A percentile compares a stretch with the other conserved stretches of the same genome.
Evolutionary conservation across 768 basidiomycete genomes (phyloP).

Genomic region (Kwoniella newhampshirensis): DNA sequence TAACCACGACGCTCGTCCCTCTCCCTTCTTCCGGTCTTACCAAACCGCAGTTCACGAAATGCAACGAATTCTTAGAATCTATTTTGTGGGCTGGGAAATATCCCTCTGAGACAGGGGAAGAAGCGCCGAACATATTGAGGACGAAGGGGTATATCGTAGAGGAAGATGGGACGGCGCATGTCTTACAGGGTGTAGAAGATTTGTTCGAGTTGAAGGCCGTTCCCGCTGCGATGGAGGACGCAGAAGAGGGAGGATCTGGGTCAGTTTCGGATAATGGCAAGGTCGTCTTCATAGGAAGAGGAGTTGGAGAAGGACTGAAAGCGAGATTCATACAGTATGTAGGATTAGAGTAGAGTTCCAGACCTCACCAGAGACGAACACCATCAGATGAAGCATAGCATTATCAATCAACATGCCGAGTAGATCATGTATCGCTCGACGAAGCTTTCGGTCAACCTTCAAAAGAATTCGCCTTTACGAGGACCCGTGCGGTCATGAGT

Average conservation of each 20-base stretch:
- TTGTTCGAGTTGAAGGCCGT: conserved; percentile 72
- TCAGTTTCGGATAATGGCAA: too few species aligned
- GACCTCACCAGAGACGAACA: too few species aligned
- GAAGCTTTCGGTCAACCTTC: too few species aligned
- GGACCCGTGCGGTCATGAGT: too few species aligned
- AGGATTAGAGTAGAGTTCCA: conserved; percentile 14
- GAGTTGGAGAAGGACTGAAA: conserved; percentile 56
- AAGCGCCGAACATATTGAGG: conserved; percentile 66
- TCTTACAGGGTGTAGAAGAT: conserved; percentile 87
- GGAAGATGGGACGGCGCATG: conserved; percentile 61
- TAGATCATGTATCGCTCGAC: too few species aligned
- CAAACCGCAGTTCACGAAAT: conserved; percentile 56
- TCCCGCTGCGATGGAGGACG: conserved; percentile 23
- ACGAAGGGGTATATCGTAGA: conserved; percentile 76
- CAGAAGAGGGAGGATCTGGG: conserved; percentile 62
- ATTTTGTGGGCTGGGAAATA: conserved; percentile 73
- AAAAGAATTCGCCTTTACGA: too few species aligned
- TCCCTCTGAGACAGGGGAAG: conserved; percentile 47
- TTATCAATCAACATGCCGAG: background rate
- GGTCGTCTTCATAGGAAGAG: conserved; percentile 83
- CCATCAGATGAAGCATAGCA: too few species aligned
- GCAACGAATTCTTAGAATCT: conserved; percentile 78
- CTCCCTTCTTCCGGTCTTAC: conserved; percentile 68
- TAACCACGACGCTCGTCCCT: conserved; percentile 68
- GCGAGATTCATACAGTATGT: conserved; percentile 7